A percentile compares a stretch with the other conserved stretches of the same genome.
Evolutionary conservation across 2,329 filamentous ascomycete genomes (phyloP).

Genomic region (Orbilia javanica): DNA sequence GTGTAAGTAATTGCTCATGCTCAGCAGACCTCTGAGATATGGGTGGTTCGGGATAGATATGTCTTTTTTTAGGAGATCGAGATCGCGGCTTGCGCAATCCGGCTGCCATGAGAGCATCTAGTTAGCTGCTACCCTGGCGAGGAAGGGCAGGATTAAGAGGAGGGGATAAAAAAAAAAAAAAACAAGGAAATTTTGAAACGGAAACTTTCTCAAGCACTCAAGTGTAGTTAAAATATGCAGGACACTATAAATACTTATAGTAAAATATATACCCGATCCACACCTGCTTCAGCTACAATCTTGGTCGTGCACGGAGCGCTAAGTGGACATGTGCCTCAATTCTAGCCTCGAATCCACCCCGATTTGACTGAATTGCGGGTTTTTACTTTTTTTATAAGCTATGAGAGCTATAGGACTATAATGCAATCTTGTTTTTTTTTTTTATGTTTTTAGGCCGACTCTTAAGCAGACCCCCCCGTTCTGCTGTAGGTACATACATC

Average conservation of each 20-base stretch:
- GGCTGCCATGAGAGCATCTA: not conserved
- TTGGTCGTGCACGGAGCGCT: conserved; percentile 14
- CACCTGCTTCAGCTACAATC: not conserved
- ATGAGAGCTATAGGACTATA: not conserved
- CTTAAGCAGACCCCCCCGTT: too few species aligned
- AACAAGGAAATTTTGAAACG: conserved; percentile 1
- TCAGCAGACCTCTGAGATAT: conserved; percentile 5
- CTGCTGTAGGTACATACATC: not conserved
- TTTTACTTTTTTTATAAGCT: too few species aligned
- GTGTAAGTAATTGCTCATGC: conserved; percentile 18
- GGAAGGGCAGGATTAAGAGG: too few species aligned
- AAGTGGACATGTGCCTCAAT: conserved; percentile 13
- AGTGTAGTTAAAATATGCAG: not conserved
- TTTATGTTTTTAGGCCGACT: too few species aligned
- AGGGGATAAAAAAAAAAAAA: too few species aligned
- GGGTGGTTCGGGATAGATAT: not conserved
- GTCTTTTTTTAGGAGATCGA: not conserved
- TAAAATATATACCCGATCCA: not conserved
- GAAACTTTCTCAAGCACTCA: not conserved
- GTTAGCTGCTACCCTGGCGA: not conserved
- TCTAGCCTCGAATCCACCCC: too few species aligned
- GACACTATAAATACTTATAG: conserved; percentile 11
- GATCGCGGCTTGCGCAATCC: conserved; percentile 23
- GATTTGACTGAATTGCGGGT: not conserved
- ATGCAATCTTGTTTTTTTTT: not conserved